Conservation (phyloP, 2,329 filamentous ascomycete species). For the Claviceps cyperi region DNA sequence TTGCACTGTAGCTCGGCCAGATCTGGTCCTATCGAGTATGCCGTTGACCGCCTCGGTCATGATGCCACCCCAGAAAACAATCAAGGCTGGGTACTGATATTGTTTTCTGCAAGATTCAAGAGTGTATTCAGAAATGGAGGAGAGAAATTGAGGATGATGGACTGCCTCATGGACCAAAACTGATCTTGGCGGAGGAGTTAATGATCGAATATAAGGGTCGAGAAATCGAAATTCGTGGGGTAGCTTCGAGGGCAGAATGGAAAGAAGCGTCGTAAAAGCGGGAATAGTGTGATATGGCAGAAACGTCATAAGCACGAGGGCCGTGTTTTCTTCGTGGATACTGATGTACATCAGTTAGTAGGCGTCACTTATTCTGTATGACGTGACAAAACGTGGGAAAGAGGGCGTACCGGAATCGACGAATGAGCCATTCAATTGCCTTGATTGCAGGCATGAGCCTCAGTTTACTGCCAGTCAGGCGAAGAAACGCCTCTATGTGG, state of each 20-base stretch:
- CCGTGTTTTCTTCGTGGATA: slow-evolving; percentile 82
- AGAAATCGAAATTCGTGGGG: slow-evolving; percentile 71
- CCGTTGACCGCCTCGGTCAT: slow-evolving; percentile 73
- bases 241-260: slow-evolving; percentile 66
- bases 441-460: slow-evolving; percentile 79
- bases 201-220: slow-evolving; percentile 67
- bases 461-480: slow-evolving; percentile 60
- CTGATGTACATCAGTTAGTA: slow-evolving; percentile 27
- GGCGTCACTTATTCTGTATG: background rate
- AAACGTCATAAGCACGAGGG: slow-evolving; percentile 66
- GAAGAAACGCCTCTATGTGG: slow-evolving; percentile 69
- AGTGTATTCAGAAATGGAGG: slow-evolving; percentile 63
- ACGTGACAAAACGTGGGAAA: background rate
- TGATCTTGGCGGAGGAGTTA: slow-evolving; percentile 63
- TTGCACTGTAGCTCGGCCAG: slow-evolving; percentile 63
- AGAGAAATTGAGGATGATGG: slow-evolving; percentile 62
- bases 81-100: slow-evolving; percentile 60
- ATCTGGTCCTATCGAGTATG: slow-evolving; percentile 63
- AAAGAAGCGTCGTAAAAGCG: slow-evolving; percentile 72
- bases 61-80: slow-evolving; percentile 85
- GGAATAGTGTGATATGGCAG: slow-evolving; percentile 82
- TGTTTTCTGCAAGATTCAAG: slow-evolving; percentile 56
- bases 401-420: slow-evolving; percentile 62
- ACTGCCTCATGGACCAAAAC: slow-evolving; percentile 73
- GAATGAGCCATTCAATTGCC: slow-evolving; percentile 85